A percentile compares a stretch with the other conserved stretches of the same genome.
Conservation (phyloP, 2,329 filamentous ascomycete species). For the Alternaria sp. region DNA sequence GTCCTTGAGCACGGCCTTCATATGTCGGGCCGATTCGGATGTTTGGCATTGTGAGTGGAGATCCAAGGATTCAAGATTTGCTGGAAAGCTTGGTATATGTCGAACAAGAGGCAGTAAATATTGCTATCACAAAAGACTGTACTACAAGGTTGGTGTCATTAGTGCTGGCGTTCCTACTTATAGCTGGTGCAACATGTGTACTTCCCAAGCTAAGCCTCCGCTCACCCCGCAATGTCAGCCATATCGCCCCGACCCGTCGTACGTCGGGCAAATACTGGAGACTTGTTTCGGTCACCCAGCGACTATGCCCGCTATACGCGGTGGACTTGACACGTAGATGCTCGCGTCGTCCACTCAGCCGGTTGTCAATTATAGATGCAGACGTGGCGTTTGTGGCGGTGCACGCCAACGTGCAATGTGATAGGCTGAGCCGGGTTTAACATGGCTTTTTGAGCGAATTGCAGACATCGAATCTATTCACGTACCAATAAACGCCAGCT, state of each 20-base stretch:
- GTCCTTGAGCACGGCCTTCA: constrained; percentile 32
- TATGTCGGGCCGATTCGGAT: constrained; percentile 17
- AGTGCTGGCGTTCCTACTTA: neutral
- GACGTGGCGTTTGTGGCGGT: constrained; percentile 7
- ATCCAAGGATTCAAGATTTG: constrained; percentile 1
- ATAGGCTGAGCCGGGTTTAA: neutral
- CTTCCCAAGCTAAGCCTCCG: neutral
- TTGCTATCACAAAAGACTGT: neutral
- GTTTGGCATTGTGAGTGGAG: constrained; percentile 14
- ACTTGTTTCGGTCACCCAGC: neutral
- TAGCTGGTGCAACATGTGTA: neutral
- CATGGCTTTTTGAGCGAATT: neutral
- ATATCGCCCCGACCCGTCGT: neutral
- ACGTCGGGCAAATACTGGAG: neutral
- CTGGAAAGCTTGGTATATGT: constrained; percentile 5
- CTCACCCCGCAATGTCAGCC: neutral
- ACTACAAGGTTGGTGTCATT: neutral
- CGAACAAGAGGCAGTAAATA: neutral
- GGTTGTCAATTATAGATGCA: constrained; percentile 10
- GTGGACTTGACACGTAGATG: neutral
- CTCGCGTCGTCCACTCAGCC: constrained; percentile 3
- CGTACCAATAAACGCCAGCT: neutral
- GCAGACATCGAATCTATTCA: neutral
- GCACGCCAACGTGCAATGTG: neutral
- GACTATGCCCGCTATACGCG: neutral